phyloP scores from a whole-genome alignment of 208 protist genomes.

The Leishmania amazonensis region DNA sequence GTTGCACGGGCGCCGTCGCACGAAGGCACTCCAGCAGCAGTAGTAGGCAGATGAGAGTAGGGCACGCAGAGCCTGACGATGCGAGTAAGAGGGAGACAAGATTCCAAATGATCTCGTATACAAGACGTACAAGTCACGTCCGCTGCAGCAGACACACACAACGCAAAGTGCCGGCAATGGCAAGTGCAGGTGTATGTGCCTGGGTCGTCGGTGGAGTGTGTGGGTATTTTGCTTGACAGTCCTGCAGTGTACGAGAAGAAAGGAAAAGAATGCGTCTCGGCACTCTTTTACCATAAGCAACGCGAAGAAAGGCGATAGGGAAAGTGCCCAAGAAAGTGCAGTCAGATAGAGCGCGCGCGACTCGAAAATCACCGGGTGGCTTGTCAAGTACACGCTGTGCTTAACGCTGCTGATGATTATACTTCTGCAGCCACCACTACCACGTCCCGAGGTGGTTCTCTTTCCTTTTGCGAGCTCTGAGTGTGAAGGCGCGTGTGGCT shows the following conservation, averaged over 20 bases:
- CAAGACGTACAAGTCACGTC: neutral
- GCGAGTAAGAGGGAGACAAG: neutral
- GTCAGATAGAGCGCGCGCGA: neutral
- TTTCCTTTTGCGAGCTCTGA: conserved; percentile 1
- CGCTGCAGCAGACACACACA: neutral
- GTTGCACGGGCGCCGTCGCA: neutral
- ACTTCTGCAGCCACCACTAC: neutral
- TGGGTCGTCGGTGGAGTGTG: neutral
- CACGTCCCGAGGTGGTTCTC: neutral
- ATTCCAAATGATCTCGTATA: neutral
- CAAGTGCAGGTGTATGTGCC: neutral
- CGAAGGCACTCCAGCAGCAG: neutral
- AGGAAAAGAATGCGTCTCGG: neutral
- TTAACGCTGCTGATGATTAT: neutral
- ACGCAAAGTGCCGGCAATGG: neutral
- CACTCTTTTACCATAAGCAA: neutral
- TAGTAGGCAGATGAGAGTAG: neutral
- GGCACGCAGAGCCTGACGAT: neutral
- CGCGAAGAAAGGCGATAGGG: neutral
- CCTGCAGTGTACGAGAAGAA: neutral
- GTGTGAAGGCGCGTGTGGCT: conserved; percentile 8
- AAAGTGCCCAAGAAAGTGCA: neutral
- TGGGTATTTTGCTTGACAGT: neutral
- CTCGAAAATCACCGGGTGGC: neutral
- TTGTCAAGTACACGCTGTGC: neutral